A percentile compares a stretch with the other conserved stretches of the same genome.
Evolutionary conservation across 176 grass and related monocot genomes (phyloP).

Genomic region (Phoenix roebelenii): DNA sequence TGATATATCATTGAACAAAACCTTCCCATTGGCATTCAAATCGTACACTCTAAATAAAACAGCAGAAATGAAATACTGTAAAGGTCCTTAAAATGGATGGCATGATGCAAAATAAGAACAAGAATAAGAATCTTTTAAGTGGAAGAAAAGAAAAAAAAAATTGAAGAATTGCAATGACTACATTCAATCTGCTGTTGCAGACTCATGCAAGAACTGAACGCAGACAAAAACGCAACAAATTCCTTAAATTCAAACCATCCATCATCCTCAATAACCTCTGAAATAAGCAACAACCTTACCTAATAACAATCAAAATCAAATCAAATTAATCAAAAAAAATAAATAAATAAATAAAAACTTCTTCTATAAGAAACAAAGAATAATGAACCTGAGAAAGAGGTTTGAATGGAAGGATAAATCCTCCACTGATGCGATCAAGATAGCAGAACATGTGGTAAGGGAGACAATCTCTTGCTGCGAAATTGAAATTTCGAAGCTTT

Average conservation of each 20-base stretch:
- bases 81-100: background rate
- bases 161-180: slow-evolving; percentile 1
- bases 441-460: slow-evolving; percentile 90
- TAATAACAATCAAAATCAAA: background rate
- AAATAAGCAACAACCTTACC: slow-evolving; percentile 8
- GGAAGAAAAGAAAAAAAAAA: background rate
- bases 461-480: slow-evolving; percentile 96
- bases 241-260: slow-evolving; percentile 89
- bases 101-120: slow-evolving; percentile 1
- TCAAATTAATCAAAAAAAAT: background rate
- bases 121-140: background rate
- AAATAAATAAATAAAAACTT: no score
- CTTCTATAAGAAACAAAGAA: no score
- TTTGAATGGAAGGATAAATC: slow-evolving; percentile 75
- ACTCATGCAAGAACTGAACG: slow-evolving; percentile 54
- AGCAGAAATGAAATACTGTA: slow-evolving; percentile 22
- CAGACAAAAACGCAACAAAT: slow-evolving; percentile 78
- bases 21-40: slow-evolving; percentile 66
- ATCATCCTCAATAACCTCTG: slow-evolving; percentile 83
- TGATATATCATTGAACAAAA: slow-evolving; percentile 68
- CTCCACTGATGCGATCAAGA: slow-evolving; percentile 61
- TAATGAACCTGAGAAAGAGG: slow-evolving; percentile 62
- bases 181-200: slow-evolving; percentile 77
- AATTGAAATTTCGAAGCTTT: slow-evolving; percentile 24
- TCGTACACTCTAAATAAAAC: slow-evolving; percentile 91